Evolutionary conservation across 2,329 filamentous ascomycete genomes (phyloP).

Genomic region (Venturia nashicola): DNA sequence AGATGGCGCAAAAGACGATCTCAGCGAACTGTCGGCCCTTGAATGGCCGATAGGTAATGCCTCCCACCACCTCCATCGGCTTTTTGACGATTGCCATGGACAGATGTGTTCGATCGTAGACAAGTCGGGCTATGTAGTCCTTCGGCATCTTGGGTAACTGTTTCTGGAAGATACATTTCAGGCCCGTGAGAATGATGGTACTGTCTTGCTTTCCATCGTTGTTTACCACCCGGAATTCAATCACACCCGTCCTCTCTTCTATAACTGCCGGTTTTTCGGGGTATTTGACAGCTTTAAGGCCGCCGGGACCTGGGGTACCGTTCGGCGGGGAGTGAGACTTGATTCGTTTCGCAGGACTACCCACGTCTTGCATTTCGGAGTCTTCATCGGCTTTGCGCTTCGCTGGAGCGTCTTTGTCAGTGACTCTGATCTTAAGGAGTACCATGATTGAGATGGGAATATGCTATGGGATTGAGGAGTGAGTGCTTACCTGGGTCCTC

Average conservation of each 20-base stretch:
- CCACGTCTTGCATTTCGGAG: slow-evolving; percentile 38
- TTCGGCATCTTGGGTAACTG: slow-evolving; percentile 99
- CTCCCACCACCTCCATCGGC: slow-evolving; percentile 80
- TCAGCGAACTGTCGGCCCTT: slow-evolving; percentile 87
- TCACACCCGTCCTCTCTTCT: slow-evolving; percentile 87
- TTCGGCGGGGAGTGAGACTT: slow-evolving; percentile 35
- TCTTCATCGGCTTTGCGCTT: slow-evolving; percentile 65
- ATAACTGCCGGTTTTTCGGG: slow-evolving; percentile 89
- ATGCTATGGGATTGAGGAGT: not conserved
- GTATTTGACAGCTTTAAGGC: slow-evolving; percentile 58
- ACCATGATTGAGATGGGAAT: slow-evolving; percentile 7
- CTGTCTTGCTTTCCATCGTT: slow-evolving; percentile 84
- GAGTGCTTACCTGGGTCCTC: not conserved
- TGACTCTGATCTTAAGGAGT: not conserved
- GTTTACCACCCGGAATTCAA: slow-evolving; percentile 96
- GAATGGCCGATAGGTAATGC: slow-evolving; percentile 94
- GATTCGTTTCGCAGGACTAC: slow-evolving; percentile 49
- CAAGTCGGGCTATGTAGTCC: slow-evolving; percentile 93
- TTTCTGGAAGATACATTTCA: slow-evolving; percentile 98
- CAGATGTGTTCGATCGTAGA: slow-evolving; percentile 92
- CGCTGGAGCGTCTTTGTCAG: slow-evolving; percentile 18
- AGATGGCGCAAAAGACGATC: slow-evolving; percentile 97
- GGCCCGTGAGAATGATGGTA: slow-evolving; percentile 83
- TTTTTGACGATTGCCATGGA: slow-evolving; percentile 98
- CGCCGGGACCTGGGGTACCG: slow-evolving; percentile 22